These are phyloP conservation scores for Psidium guajava DNA, from an alignment of 345 rosid species.

Conservation along the genomic window DNA sequence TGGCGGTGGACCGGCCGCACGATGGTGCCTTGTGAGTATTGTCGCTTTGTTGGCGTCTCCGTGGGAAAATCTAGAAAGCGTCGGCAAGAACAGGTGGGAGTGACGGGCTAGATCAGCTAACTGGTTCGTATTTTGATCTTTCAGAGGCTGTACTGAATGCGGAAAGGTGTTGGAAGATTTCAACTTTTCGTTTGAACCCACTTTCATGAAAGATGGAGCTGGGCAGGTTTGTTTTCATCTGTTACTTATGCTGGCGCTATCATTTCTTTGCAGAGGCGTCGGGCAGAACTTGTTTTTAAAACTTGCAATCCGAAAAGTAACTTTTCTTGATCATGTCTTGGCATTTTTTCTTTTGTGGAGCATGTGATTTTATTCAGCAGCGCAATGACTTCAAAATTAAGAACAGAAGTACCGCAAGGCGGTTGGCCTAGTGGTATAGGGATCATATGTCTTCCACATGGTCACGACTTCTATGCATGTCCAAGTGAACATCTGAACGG, in stretches of 20 bases:
- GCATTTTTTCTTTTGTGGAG: background rate
- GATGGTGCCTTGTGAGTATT: constrained; percentile 15
- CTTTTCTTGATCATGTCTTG: background rate
- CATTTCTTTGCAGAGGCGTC: background rate
- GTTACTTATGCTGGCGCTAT: background rate
- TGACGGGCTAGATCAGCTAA: background rate
- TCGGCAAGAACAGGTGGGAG: background rate
- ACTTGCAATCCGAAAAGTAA: background rate
- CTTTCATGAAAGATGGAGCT: constrained; percentile 24
- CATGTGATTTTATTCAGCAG: background rate
- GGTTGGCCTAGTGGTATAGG: background rate
- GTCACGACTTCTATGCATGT: background rate
- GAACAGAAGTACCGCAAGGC: background rate
- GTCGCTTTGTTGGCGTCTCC: background rate
- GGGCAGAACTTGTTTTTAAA: background rate
- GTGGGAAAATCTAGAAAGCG: background rate
- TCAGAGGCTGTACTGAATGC: constrained; percentile 15
- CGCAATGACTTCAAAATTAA: background rate
- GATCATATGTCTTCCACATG: background rate
- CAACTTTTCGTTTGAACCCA: constrained; percentile 19
- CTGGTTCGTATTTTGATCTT: background rate
- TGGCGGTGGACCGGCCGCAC: constrained; percentile 11
- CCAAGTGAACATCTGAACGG: background rate
- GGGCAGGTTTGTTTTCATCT: constrained; percentile 12
- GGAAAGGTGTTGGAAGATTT: constrained; percentile 31